phyloP scores from a whole-genome alignment of 2,329 filamentous ascomycete genomes.

The Sodiomyces alkalinus region DNA sequence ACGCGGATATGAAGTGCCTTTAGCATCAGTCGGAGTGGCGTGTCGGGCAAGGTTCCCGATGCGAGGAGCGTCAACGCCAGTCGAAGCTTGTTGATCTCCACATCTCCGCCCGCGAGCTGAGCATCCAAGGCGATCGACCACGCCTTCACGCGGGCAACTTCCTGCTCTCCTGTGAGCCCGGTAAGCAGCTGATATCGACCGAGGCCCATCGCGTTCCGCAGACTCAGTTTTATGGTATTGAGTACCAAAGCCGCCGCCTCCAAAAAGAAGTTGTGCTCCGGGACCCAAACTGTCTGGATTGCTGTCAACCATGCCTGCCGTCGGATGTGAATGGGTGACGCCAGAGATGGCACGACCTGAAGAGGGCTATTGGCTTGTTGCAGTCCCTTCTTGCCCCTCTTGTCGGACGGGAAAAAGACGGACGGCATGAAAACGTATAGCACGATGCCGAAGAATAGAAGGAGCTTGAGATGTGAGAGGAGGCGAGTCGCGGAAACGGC shows the following conservation, averaged over 20 bases:
- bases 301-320: slow-evolving; percentile 86
- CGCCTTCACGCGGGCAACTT: slow-evolving; percentile 72
- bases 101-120: slow-evolving; percentile 79
- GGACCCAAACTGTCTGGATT: slow-evolving; percentile 84
- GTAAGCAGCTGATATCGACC: slow-evolving; percentile 65
- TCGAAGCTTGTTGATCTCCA: slow-evolving; percentile 76
- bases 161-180: slow-evolving; percentile 70
- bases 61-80: slow-evolving; percentile 76
- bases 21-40: slow-evolving; percentile 72
- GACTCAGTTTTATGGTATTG: slow-evolving; percentile 69
- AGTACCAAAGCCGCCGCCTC: slow-evolving; percentile 68
- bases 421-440: slow-evolving; percentile 41
- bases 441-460: slow-evolving; percentile 35
- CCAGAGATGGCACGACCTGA: slow-evolving; percentile 50
- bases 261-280: slow-evolving; percentile 70
- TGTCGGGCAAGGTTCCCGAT: slow-evolving; percentile 72
- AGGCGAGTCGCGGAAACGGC: slow-evolving; percentile 27
- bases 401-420: slow-evolving; percentile 25
- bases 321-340: slow-evolving; percentile 72
- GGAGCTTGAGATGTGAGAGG: slow-evolving; percentile 35
- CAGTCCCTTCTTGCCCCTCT: slow-evolving; percentile 34
- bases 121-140: slow-evolving; percentile 91
- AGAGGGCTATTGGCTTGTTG: slow-evolving; percentile 21
- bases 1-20: slow-evolving; percentile 87
- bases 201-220: slow-evolving; percentile 63